Conservation (phyloP, 345 rosid genomes). For the Clausena lansium region DNA sequence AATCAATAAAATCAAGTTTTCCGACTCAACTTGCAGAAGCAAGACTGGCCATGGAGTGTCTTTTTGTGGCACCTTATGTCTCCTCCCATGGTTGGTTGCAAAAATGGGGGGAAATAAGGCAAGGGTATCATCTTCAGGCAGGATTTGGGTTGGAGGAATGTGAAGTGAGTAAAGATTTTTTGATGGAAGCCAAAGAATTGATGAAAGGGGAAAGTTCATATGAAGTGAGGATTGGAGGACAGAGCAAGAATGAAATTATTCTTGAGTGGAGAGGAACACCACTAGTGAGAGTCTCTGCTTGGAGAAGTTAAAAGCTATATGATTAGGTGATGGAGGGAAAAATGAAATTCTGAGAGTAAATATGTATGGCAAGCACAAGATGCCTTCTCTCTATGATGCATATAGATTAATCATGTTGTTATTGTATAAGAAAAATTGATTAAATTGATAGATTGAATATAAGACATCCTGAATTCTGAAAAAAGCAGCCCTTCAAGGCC, state of each 20-base stretch:
- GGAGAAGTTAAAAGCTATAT: constrained; percentile 26
- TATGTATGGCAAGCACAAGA: background rate
- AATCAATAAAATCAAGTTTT: constrained; percentile 26
- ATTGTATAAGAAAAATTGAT: background rate
- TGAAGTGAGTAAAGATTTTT: constrained; percentile 22
- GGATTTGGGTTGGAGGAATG: constrained; percentile 18
- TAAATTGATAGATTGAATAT: background rate
- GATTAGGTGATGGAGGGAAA: background rate
- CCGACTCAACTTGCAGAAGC: constrained; percentile 26
- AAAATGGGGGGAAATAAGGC: constrained; percentile 35
- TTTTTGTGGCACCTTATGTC: constrained; percentile 29
- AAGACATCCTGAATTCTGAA: background rate
- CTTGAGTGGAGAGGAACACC: constrained; percentile 44
- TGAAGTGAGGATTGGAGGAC: constrained; percentile 40
- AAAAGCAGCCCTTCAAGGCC: background rate
- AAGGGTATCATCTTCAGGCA: constrained; percentile 5
- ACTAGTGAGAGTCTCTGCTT: constrained; percentile 35
- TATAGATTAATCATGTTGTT: background rate
- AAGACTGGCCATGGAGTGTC: constrained; percentile 30
- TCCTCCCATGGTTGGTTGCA: constrained; percentile 9
- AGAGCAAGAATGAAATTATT: constrained; percentile 33
- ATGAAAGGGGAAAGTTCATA: constrained; percentile 30
- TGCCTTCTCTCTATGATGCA: background rate
- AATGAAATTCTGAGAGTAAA: background rate
- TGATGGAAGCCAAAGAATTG: constrained; percentile 43